phyloP scores from a whole-genome alignment of 352 stramenopile genomes.

The Globisporangium okanoganense region DNA sequence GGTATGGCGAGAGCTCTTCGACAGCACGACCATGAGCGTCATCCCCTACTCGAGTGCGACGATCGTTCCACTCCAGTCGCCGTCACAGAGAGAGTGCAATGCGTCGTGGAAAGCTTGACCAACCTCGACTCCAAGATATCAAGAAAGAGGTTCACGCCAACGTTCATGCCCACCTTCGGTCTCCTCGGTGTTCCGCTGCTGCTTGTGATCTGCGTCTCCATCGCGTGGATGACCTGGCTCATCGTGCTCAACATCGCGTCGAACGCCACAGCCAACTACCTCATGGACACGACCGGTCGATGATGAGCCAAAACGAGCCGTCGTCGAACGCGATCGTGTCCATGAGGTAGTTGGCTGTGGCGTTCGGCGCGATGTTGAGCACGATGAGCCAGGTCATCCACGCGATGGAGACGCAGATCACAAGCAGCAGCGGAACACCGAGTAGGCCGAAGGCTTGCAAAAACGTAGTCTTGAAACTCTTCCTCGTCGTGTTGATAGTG shows the following conservation, averaged over 20 bases:
- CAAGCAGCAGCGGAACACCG: conserved; percentile 5
- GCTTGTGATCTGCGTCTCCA: conserved; percentile 6
- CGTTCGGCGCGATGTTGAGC: conserved; percentile 11
- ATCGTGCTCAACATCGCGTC: conserved; percentile 8
- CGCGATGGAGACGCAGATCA: conserved; percentile 4
- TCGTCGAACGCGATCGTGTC: neutral
- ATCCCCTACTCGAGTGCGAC: neutral
- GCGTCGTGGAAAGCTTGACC: too few relatives aligned
- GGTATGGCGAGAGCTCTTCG: neutral
- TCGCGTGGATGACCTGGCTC: conserved; percentile 7
- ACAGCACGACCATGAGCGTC: neutral
- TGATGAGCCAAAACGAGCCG: neutral
- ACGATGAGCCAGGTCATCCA: conserved; percentile 11
- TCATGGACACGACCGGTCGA: neutral
- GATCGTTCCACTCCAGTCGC: neutral
- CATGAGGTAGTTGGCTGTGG: conserved; percentile 1
- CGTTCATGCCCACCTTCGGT: neutral
- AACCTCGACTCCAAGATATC: too few relatives aligned
- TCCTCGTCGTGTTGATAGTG: too few relatives aligned
- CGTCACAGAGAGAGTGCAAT: neutral
- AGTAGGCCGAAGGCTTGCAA: neutral
- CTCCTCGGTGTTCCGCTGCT: conserved; percentile 4
- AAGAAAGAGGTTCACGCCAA: too few relatives aligned
- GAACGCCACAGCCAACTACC: conserved; percentile 8
- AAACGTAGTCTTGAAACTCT: neutral